phyloP scores from a whole-genome alignment of 768 basidiomycete genomes.

The Xerocomellus amylosporus region DNA sequence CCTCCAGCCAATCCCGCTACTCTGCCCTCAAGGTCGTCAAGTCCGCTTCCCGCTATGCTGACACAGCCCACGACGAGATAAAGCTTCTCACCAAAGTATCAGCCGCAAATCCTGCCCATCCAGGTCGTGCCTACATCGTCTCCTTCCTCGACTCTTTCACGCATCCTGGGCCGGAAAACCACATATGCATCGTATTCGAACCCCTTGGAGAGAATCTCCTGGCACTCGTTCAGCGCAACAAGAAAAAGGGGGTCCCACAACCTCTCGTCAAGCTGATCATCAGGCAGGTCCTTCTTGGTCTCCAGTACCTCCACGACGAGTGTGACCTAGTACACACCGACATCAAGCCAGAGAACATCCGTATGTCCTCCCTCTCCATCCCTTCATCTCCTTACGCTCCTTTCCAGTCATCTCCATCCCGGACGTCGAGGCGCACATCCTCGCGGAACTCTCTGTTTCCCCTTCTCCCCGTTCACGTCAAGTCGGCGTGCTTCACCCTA shows the following conservation, averaged over 20 bases:
- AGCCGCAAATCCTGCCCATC: slow-evolving; percentile 68
- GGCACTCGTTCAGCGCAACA: slow-evolving; percentile 71
- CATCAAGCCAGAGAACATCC: slow-evolving; percentile 93
- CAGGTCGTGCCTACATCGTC: slow-evolving; percentile 78
- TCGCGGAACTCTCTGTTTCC: slow-evolving; percentile 61
- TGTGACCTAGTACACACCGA: slow-evolving; percentile 92
- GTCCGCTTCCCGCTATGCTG: slow-evolving; percentile 91
- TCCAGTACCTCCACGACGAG: slow-evolving; percentile 91
- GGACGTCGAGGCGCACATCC: slow-evolving; percentile 73
- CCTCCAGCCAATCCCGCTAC: slow-evolving; percentile 61
- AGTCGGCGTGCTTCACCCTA: slow-evolving; percentile 74
- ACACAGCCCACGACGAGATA: slow-evolving; percentile 96
- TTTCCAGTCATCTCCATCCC: slow-evolving; percentile 74
- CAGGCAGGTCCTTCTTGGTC: slow-evolving; percentile 81
- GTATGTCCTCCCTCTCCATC: slow-evolving; percentile 50
- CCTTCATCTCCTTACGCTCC: slow-evolving; percentile 12
- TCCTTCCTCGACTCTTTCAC: slow-evolving; percentile 89
- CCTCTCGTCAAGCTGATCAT: slow-evolving; percentile 82
- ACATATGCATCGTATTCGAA: slow-evolving; percentile 91
- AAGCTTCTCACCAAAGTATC: slow-evolving; percentile 79
- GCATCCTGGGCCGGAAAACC: slow-evolving; percentile 70
- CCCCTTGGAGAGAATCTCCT: slow-evolving; percentile 79
- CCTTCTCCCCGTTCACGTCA: slow-evolving; percentile 75
- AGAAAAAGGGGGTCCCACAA: slow-evolving; percentile 79
- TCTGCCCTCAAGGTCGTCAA: slow-evolving; percentile 95